Percentiles rank a stretch among this genome's conserved stretches.
phyloP scores from a whole-genome alignment of 2,329 filamentous ascomycete genomes.

The Sporothrix brasiliensis region DNA sequence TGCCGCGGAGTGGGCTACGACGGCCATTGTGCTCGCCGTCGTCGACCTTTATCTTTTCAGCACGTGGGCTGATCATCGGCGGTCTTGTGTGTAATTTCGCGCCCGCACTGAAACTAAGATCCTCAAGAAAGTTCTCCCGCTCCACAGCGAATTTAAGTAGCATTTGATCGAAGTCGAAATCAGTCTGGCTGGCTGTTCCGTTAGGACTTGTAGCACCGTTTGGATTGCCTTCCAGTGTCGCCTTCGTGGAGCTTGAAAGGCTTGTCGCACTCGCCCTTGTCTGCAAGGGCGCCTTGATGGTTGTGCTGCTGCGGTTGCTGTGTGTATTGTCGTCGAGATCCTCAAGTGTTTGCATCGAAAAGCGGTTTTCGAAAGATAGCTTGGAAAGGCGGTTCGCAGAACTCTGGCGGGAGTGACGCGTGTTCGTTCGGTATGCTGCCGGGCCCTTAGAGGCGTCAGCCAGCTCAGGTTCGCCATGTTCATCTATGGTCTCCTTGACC shows the following conservation, averaged over 20 bases:
- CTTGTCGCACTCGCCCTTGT: not conserved
- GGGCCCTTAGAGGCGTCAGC: constrained; percentile 41
- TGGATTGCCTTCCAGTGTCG: constrained; percentile 3
- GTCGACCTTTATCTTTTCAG: constrained; percentile 79
- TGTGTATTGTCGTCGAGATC: constrained; percentile 60
- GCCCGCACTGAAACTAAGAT: constrained; percentile 85
- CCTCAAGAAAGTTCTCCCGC: constrained; percentile 88
- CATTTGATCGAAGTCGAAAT: constrained; percentile 92
- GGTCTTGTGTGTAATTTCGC: constrained; percentile 71
- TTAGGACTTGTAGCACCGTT: constrained; percentile 40
- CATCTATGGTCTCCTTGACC: constrained; percentile 63
- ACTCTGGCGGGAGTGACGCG: constrained; percentile 64
- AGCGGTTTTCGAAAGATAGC: constrained; percentile 49
- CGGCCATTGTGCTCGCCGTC: constrained; percentile 59
- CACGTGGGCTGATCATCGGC: constrained; percentile 74
- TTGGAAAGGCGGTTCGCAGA: constrained; percentile 63
- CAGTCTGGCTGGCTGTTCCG: constrained; percentile 48
- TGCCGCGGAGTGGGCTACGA: constrained; percentile 59
- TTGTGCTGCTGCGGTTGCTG: constrained; percentile 69
- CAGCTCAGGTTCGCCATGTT: constrained; percentile 63
- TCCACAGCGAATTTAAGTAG: constrained; percentile 95
- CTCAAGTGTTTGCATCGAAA: constrained; percentile 59
- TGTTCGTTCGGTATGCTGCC: constrained; percentile 40
- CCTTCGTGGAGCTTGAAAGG: not conserved
- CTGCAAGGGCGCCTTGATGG: constrained; percentile 51